A percentile compares a stretch with the other conserved stretches of the same genome.
phyloP scores from a whole-genome alignment of 768 basidiomycete species.

The Mycena galopus region DNA sequence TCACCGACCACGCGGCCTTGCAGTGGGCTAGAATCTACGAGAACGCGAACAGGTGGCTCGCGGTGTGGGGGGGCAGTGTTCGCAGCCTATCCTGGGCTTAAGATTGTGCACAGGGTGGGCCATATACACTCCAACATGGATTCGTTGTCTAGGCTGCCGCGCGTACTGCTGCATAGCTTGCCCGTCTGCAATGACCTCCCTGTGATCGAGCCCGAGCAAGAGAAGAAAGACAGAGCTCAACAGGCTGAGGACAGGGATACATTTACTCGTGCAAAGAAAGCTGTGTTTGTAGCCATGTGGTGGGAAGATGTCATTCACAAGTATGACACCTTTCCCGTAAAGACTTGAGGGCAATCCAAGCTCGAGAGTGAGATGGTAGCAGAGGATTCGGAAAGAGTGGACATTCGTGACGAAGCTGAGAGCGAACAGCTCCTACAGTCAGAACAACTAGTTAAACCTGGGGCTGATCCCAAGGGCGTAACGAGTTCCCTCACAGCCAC shows the following conservation, averaged over 20 bases:
- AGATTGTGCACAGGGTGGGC: conserved; percentile 47
- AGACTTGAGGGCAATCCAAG: no score
- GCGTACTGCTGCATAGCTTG: neutral
- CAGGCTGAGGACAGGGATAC: neutral
- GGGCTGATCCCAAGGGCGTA: no score
- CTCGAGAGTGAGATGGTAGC: no score
- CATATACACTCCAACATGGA: conserved; percentile 43
- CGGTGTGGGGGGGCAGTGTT: conserved; percentile 44
- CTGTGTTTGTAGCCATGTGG: no score
- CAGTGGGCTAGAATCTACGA: conserved; percentile 33
- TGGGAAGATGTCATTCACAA: no score
- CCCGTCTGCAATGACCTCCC: neutral
- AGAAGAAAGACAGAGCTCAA: neutral
- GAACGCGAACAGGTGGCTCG: conserved; percentile 37
- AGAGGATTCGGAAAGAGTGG: no score
- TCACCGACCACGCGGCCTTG: conserved; percentile 36
- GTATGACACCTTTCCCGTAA: no score
- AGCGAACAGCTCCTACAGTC: no score
- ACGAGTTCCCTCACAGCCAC: no score
- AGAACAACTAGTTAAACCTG: no score
- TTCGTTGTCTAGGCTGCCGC: conserved; percentile 12
- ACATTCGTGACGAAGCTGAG: no score
- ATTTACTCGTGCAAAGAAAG: no score
- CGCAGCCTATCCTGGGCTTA: conserved; percentile 42
- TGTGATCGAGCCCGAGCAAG: conserved; percentile 5